Evolutionary conservation across 2,329 filamentous ascomycete genomes (phyloP).

Genomic region (Trichoderma sp.): DNA sequence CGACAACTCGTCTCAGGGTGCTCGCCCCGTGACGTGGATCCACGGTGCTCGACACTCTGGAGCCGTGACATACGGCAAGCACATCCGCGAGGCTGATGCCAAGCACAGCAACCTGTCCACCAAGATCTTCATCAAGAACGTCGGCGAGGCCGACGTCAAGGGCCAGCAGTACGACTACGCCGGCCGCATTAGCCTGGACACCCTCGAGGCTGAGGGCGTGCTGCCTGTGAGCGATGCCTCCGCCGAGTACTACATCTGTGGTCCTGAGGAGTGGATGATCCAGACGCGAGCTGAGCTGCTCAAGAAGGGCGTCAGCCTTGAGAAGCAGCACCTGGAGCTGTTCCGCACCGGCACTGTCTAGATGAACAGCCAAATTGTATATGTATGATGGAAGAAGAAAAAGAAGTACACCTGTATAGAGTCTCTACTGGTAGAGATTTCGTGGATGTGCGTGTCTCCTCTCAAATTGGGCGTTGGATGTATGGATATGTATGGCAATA

Average conservation of each 20-base stretch:
- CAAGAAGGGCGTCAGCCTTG: conserved; percentile 53
- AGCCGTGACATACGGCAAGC: conserved; percentile 55
- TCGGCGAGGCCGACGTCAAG: conserved; percentile 41
- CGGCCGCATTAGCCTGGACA: conserved; percentile 58
- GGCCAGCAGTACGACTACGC: conserved; percentile 59
- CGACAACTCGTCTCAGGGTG: conserved; percentile 26
- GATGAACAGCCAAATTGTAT: not conserved
- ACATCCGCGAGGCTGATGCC: conserved; percentile 47
- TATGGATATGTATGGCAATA: not conserved
- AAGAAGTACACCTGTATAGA: not conserved
- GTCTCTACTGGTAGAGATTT: not conserved
- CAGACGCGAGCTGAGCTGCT: conserved; percentile 54
- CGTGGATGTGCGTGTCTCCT: not conserved
- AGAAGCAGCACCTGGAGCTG: conserved; percentile 64
- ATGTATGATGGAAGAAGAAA: not conserved
- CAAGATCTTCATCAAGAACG: conserved; percentile 58
- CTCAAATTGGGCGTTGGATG: not conserved
- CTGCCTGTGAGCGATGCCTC: conserved; percentile 54
- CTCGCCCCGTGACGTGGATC: conserved; percentile 58
- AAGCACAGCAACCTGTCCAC: conserved; percentile 34
- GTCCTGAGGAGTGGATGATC: conserved; percentile 68
- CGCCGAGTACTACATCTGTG: conserved; percentile 70
- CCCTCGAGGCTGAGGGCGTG: conserved; percentile 49
- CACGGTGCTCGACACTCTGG: conserved; percentile 55
- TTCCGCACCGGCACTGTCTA: conserved; percentile 56